These are phyloP conservation scores for Chytriomyces confervae DNA, from an alignment of 192 early-diverging fungal genomes.

Conservation along the genomic window DNA sequence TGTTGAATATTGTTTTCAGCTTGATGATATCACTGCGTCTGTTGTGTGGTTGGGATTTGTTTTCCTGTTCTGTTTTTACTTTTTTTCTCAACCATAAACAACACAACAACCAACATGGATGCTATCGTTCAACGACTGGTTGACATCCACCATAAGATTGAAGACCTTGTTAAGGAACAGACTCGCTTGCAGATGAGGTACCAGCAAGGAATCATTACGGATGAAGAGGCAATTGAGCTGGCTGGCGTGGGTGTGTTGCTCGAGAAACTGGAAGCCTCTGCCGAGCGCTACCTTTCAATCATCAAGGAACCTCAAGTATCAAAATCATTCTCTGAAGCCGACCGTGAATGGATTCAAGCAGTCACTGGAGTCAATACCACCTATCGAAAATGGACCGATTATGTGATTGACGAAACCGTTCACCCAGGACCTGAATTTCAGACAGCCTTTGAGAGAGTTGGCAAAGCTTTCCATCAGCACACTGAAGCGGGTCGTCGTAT, in stretches of 20 bases:
- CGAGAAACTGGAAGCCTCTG: conserved; percentile 14
- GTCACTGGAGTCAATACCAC: conserved; percentile 37
- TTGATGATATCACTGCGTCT: too few species aligned
- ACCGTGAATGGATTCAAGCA: conserved; percentile 36
- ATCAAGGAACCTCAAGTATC: conserved; percentile 19
- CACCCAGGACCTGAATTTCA: conserved; percentile 32
- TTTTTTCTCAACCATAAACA: background rate
- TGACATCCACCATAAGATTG: conserved; percentile 38
- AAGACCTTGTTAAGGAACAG: conserved; percentile 43
- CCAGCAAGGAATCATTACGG: conserved; percentile 26
- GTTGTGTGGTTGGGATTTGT: too few species aligned
- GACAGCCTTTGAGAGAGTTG: conserved; percentile 29
- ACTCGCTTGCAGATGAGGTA: conserved; percentile 31
- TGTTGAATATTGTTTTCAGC: too few species aligned
- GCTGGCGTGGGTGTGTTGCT: conserved; percentile 32
- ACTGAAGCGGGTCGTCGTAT: conserved; percentile 43
- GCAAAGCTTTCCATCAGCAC: conserved; percentile 34
- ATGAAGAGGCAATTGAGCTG: conserved; percentile 33
- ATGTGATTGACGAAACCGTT: conserved; percentile 22
- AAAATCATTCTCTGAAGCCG: conserved; percentile 33
- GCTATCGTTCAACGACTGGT: conserved; percentile 23
- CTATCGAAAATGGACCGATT: conserved; percentile 33
- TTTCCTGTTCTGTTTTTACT: too few species aligned
- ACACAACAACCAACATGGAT: conserved; percentile 24
- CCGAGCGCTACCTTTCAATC: conserved; percentile 7